Evolutionary conservation across 345 rosid species (phyloP).

Genomic region (Brassica nigra): DNA sequence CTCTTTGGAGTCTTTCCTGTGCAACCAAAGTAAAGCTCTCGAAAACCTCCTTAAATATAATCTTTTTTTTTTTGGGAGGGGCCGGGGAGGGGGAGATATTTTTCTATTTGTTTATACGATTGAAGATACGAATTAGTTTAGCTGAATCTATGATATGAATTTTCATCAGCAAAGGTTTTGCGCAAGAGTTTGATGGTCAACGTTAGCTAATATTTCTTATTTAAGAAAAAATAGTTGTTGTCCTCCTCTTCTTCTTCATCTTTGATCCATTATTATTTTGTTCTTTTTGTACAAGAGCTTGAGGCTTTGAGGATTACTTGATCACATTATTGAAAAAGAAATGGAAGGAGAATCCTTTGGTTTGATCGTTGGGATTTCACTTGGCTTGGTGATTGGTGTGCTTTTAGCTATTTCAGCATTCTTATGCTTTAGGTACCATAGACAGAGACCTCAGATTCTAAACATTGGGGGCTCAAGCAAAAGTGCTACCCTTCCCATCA

Average conservation of each 20-base stretch:
- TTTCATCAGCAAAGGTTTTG: slow-evolving; percentile 20
- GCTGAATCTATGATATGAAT: background rate
- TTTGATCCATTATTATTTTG: slow-evolving; percentile 29
- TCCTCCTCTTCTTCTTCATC: slow-evolving; percentile 4
- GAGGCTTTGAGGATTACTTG: slow-evolving; percentile 1
- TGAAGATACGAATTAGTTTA: background rate
- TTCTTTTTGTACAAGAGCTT: slow-evolving; percentile 40
- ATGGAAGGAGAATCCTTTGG: slow-evolving; percentile 86
- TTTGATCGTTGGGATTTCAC: slow-evolving; percentile 84
- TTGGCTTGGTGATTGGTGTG: slow-evolving; percentile 92
- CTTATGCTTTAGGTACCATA: slow-evolving; percentile 11
- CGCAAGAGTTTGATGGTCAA: slow-evolving; percentile 31
- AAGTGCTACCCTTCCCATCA: slow-evolving; percentile 71
- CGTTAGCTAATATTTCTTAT: slow-evolving; percentile 16
- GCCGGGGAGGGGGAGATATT: background rate
- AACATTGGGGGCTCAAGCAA: slow-evolving; percentile 76
- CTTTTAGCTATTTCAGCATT: background rate
- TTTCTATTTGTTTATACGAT: background rate
- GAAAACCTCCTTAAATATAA: background rate
- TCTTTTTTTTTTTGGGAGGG: background rate
- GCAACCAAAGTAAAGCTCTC: slow-evolving; percentile 39
- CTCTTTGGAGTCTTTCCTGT: slow-evolving; percentile 38
- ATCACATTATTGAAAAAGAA: background rate
- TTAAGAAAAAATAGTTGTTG: slow-evolving; percentile 17
- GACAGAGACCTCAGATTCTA: slow-evolving; percentile 57